A percentile compares a stretch with the other conserved stretches of the same genome.
Conservation (phyloP, 768 basidiomycete species). For the Lactarius evosmus region DNA sequence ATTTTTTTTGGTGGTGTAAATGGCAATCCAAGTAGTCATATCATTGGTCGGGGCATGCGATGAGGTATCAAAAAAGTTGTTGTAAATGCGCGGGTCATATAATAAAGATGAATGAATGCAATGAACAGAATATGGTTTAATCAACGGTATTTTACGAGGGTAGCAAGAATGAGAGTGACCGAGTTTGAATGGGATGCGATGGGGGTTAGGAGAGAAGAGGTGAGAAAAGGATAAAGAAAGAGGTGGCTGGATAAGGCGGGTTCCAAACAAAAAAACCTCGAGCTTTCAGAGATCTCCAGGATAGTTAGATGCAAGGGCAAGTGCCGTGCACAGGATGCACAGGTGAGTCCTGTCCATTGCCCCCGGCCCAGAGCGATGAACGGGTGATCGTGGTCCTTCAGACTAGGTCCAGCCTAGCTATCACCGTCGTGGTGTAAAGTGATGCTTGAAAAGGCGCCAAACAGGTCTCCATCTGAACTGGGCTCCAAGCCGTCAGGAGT, state of each 20-base stretch:
- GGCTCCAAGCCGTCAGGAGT: conserved; percentile 43
- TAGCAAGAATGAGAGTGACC: conserved; percentile 16
- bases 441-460: conserved; percentile 87
- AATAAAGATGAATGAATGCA: conserved; percentile 21
- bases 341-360: neutral
- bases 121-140: conserved; percentile 16
- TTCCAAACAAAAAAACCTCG: neutral
- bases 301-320: neutral
- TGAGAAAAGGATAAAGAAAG: neutral
- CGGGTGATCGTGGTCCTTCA: neutral
- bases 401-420: conserved; percentile 13
- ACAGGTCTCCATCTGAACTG: conserved; percentile 59
- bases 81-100: conserved; percentile 27
- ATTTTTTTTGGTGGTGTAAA: conserved; percentile 19
- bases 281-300: neutral
- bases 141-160: conserved; percentile 15
- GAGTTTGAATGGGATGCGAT: neutral
- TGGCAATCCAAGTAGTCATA: conserved; percentile 25
- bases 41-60: conserved; percentile 22
- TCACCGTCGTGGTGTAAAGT: conserved; percentile 85
- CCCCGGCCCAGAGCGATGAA: neutral
- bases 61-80: conserved; percentile 26
- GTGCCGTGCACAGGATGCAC: neutral
- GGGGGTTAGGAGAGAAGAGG: neutral
- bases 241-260: neutral